Evolutionary conservation across 345 rosid genomes (phyloP).

Genomic region (Nasturtium officinale): DNA sequence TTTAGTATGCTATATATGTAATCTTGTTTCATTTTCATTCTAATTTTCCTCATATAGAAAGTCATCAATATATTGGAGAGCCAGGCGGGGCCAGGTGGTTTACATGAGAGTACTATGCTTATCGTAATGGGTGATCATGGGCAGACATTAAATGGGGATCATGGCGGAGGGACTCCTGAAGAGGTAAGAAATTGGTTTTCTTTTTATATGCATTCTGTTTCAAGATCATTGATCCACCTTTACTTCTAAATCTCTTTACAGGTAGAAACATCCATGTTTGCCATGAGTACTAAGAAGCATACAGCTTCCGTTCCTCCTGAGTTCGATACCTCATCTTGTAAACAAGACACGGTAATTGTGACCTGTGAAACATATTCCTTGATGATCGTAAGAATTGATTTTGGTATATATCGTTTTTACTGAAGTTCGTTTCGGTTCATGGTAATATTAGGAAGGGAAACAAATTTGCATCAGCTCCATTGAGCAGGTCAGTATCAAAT

Average conservation of each 20-base stretch:
- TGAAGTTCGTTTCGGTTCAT: constrained; percentile 22
- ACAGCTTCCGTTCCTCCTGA: constrained; percentile 59
- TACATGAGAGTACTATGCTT: constrained; percentile 82
- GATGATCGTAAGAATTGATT: not conserved
- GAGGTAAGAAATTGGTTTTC: constrained; percentile 57
- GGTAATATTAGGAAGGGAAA: constrained; percentile 55
- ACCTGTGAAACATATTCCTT: not conserved
- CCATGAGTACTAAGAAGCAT: constrained; percentile 78
- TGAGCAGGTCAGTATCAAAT: constrained; percentile 65
- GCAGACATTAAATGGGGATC: constrained; percentile 95
- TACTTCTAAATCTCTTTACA: constrained; percentile 43
- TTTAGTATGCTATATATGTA: constrained; percentile 11
- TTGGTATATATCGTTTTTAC: not conserved
- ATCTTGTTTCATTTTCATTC: constrained; percentile 14
- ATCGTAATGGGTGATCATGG: constrained; percentile 99
- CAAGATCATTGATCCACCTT: constrained; percentile 23
- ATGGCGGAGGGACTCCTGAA: constrained; percentile 96
- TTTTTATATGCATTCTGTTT: constrained; percentile 27
- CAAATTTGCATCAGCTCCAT: constrained; percentile 65
- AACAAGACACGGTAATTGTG: constrained; percentile 54
- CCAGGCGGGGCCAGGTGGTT: constrained; percentile 75
- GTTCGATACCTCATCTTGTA: constrained; percentile 68
- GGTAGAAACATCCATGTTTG: constrained; percentile 93
- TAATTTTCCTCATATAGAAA: constrained; percentile 49
- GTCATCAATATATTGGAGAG: constrained; percentile 60